Evolutionary conservation across 208 protist species (phyloP), one percentile per base, ranked within the genome.

Genomic region (Naegleria lovaniensis): DNA sequence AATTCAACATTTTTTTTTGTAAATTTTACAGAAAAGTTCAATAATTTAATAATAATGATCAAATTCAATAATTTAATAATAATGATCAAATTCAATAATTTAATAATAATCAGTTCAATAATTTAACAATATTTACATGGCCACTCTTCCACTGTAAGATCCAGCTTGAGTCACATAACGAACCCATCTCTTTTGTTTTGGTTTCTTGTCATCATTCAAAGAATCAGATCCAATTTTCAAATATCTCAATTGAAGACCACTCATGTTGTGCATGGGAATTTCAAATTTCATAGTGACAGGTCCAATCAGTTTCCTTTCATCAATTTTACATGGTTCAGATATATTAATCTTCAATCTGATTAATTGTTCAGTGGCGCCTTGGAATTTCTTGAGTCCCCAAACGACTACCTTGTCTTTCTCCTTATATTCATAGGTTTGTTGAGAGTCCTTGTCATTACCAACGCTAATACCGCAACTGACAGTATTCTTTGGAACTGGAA

Each of bases 221-320:
- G 19, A 29, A 13, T 93, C 40, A 94, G 94, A 48, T 93, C 90
- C 79, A 88, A 88, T 58, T 38, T 88, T 88, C 84, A 88, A 88
- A 38, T 48, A 88, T 55, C 84, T 88, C 9, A 88, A 13, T 13
- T 58, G 19, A 13, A 88, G 43, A 33, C 84, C 84, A 59, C 41
- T 67, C 29, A 90, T 40, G 79, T 93, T 94, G 84, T 94, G 94
- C 94, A 97, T 97, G n/a, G 96, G 96, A 40, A 98, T 95, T 92
- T 98, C 97, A 94, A 98, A 98, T 36, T 93, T 93, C 92, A 98
- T 93, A 29, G 93, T 92, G 39, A 97, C 94, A 5, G 95, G 96
- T 5, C 95, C 94, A 40, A 97, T 90, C 38, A 95, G 92, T 48
- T 67, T 67, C 55, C 55, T 67, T 29, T 67, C 55, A 67, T 67